Base-by-base conservation (phyloP, 768 basidiomycete genomes). In the Naganishia antarctica region DNA sequence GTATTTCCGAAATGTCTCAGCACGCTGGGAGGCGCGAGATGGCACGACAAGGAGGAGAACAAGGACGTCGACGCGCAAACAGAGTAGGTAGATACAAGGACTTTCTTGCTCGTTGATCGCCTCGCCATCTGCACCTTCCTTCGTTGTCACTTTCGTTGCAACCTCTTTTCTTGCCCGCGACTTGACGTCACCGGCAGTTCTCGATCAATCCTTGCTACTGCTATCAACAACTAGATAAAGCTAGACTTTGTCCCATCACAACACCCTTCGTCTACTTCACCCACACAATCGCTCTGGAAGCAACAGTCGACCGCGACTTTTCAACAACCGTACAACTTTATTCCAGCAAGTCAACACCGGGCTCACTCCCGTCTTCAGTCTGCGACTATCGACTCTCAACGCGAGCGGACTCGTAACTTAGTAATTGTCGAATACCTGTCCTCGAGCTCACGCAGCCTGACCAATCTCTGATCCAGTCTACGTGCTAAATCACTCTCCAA, bases 21-120 rank as follows among this genome's bases (percentile, higher is more conserved):
- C 53, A 57, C 37, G 31, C 53, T 29, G 11, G 25, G 50, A 34
- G 31, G 50, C 50, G 53, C 53, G 53, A 57, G 31, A 57, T 57
- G 53, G 53, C 53, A 57, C 53, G 34, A 40, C 21, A 51, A 34
- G 53, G 34, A 25, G 16, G 32, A 16, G 29, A 7, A 16, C 28
- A 1, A 5, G 9, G 34, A 25, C 34, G 13, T 37, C 8, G 34
- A 7, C 34, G 34, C 34, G 34, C 34, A 37, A 37, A 37, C 34
- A 37, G 15, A 37, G 8, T 7, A 37, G 8, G 34, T 37, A 7
- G n/a, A n/a, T n/a, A n/a, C n/a, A n/a, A n/a, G n/a, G n/a, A n/a
- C n/a, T n/a, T n/a, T n/a, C n/a, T n/a, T n/a, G n/a, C n/a, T n/a
- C n/a, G n/a, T n/a, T n/a, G 34, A 7, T 37, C 34, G 34, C 8